phyloP scores from a whole-genome alignment of 2,329 filamentous ascomycete species.

The Pseudogymnoascus pannorum region DNA sequence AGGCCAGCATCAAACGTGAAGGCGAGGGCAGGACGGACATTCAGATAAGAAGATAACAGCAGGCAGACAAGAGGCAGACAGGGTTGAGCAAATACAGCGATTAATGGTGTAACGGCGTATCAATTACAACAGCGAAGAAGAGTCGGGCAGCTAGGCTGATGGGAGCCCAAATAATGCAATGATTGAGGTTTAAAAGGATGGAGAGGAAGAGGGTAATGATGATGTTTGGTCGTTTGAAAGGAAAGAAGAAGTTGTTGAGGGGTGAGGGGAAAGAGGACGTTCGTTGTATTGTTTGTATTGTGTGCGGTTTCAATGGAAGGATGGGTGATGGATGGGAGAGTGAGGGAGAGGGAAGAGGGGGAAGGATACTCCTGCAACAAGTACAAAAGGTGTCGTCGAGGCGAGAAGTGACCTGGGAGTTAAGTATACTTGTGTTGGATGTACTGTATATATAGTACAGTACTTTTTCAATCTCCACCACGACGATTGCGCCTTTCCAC shows the following conservation, averaged over 20 bases:
- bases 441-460: too few species aligned
- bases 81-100: conserved; percentile 2
- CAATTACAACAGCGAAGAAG: conserved; percentile 1
- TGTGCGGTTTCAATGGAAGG: conserved; percentile 7
- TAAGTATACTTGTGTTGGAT: not conserved
- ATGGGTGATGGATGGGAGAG: not conserved
- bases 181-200: not conserved
- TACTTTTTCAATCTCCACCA: not conserved
- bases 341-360: too few species aligned
- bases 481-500: not conserved
- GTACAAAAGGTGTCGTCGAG: conserved; percentile 1
- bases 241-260: conserved; percentile 8
- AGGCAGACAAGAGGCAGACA: not conserved
- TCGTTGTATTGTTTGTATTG: too few species aligned
- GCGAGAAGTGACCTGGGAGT: not conserved
- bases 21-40: not conserved
- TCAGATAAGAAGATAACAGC: conserved; percentile 7
- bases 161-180: not conserved
- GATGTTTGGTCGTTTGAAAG: not conserved
- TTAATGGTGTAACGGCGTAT: conserved; percentile 7
- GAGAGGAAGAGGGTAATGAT: not conserved
- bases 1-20: not conserved
- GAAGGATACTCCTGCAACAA: not conserved
- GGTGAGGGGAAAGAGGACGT: conserved; percentile 2
- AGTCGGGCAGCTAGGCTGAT: not conserved